These are phyloP conservation scores for Fusarium sp. DNA, from an alignment of 2,329 filamentous ascomycete genomes.

Conservation along the genomic window DNA sequence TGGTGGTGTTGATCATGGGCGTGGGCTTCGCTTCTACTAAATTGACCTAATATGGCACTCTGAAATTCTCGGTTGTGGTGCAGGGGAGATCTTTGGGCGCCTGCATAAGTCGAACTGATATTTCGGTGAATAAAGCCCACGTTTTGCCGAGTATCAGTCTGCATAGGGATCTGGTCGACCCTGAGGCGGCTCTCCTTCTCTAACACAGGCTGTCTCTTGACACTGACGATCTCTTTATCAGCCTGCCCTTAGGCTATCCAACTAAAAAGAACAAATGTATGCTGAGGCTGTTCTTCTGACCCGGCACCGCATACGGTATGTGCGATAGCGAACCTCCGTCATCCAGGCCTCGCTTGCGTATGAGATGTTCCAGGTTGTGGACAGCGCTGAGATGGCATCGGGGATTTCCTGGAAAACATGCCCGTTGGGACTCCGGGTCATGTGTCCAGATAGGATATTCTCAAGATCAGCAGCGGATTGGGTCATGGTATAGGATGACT, in stretches of 20 bases:
- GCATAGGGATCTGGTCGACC: no score
- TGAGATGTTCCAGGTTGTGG: no score
- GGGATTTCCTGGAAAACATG: background rate
- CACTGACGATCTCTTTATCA: fast-evolving
- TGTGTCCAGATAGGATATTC: no score
- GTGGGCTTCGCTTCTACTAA: no score
- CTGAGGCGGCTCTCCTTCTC: no score
- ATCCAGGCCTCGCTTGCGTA: no score
- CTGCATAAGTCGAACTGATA: background rate
- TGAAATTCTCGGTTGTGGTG: no score
- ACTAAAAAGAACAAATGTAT: fast-evolving
- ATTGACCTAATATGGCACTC: no score
- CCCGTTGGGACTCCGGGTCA: no score
- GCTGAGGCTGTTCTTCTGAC: background rate
- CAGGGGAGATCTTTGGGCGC: background rate
- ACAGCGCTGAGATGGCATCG: background rate
- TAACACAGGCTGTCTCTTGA: no score
- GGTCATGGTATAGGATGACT: no score
- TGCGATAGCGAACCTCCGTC: background rate
- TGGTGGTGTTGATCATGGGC: fast-evolving
- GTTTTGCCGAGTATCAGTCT: no score
- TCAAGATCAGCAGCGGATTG: background rate
- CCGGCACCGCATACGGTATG: background rate
- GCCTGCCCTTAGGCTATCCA: background rate
- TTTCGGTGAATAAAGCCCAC: background rate